These are phyloP conservation scores for Thuidium tamariscinum DNA, from an alignment of 225 moss, liverwort and hornwort species.

Conservation along the genomic window DNA sequence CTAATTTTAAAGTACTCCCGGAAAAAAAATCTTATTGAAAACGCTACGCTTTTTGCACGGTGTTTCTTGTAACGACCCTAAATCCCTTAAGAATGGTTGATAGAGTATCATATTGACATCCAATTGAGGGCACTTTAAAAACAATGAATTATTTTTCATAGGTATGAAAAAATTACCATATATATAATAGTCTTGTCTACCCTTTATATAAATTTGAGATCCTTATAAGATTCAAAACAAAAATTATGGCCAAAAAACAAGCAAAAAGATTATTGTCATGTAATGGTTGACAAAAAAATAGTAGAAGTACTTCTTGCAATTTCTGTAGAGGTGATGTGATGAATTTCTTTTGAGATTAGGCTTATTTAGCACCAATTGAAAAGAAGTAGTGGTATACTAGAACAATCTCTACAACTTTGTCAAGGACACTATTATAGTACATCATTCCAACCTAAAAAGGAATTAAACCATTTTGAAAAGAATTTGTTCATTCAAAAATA, in stretches of 20 bases:
- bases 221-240: neutral
- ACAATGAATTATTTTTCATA: too few species aligned
- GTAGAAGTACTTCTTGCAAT: neutral
- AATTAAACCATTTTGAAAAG: neutral
- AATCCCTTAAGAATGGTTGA: too few species aligned
- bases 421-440: neutral
- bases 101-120: too few species aligned
- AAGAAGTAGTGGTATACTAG: rapidly evolving
- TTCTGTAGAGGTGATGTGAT: rapidly evolving
- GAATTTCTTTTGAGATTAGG: neutral
- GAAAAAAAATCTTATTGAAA: too few species aligned
- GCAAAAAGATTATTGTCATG: neutral
- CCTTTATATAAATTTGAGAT: neutral
- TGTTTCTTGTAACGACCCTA: too few species aligned
- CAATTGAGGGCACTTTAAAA: too few species aligned
- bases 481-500: neutral
- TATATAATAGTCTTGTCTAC: neutral
- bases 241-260: neutral
- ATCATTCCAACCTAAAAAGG: neutral
- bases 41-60: too few species aligned
- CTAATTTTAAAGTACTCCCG: too few species aligned
- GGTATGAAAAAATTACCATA: too few species aligned
- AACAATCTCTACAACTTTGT: rapidly evolving
- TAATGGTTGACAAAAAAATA: neutral
- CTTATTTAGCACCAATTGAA: rapidly evolving